A percentile compares a stretch with the other conserved stretches of the same genome.
Conservation (phyloP, 2,329 filamentous ascomycete genomes). For the Penicillium sp. region DNA sequence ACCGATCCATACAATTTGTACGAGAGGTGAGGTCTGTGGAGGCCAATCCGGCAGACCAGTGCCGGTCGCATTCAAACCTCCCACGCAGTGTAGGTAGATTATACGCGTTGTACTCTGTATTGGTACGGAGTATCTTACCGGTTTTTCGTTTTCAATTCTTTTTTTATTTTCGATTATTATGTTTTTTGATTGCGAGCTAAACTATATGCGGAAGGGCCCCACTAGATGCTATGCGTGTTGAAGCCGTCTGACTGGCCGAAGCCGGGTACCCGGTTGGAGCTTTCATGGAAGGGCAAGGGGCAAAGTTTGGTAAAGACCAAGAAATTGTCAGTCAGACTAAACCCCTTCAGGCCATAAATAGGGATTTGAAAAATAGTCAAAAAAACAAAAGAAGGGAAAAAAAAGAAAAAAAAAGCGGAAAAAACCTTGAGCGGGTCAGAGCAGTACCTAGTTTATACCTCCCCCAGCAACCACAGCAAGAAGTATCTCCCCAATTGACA, state of each 20-base stretch:
- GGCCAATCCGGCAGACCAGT: conserved; percentile 23
- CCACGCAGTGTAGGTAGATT: no score
- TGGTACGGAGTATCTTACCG: neutral
- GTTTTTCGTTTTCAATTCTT: conserved; percentile 2
- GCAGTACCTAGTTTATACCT: conserved; percentile 5
- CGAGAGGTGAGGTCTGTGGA: conserved; percentile 11
- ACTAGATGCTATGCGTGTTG: neutral
- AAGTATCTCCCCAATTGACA: conserved; percentile 15
- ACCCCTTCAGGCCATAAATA: neutral
- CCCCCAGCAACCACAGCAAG: conserved; percentile 20
- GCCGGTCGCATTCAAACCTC: conserved; percentile 16
- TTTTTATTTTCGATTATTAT: neutral
- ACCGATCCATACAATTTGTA: conserved; percentile 9
- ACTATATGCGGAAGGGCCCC: neutral
- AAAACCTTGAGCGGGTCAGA: conserved; percentile 6
- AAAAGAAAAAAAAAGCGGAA: conserved; percentile 3
- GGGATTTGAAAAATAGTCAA: neutral
- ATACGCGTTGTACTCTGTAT: neutral
- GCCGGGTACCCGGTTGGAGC: conserved; percentile 1
- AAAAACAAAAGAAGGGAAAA: conserved; percentile 4
- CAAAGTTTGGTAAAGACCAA: conserved; percentile 8
- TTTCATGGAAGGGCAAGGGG: conserved; percentile 14
- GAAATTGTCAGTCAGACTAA: neutral
- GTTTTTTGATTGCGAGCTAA: conserved; percentile 4
- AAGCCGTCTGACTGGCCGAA: conserved; percentile 7